These are phyloP conservation scores for Pontederia crassipes DNA, from an alignment of 176 grass and related monocot species.

Conservation along the genomic window DNA sequence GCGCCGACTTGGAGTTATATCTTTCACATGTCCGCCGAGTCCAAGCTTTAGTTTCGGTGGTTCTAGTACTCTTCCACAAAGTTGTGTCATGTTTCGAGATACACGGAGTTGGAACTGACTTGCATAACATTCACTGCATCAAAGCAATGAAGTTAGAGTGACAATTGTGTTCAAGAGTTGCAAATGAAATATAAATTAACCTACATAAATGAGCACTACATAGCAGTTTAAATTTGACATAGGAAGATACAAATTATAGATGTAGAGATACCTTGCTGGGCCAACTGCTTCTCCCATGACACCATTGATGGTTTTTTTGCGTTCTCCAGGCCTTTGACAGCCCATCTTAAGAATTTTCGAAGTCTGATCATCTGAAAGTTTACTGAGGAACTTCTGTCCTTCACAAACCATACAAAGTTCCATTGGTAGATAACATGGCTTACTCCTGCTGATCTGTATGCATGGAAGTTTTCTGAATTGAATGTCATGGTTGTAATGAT, in stretches of 20 bases:
- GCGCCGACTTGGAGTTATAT: slow-evolving; percentile 67
- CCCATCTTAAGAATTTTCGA: slow-evolving; percentile 80
- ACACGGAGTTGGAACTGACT: slow-evolving; percentile 73
- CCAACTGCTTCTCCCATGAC: slow-evolving; percentile 46
- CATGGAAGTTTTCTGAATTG: slow-evolving; percentile 88
- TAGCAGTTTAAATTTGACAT: not conserved
- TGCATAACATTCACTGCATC: slow-evolving; percentile 51
- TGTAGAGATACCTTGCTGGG: slow-evolving; percentile 41
- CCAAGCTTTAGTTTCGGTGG: slow-evolving; percentile 89
- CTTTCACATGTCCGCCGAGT: slow-evolving; percentile 49
- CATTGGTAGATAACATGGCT: slow-evolving; percentile 90
- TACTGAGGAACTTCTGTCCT: slow-evolving; percentile 88
- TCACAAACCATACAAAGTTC: slow-evolving; percentile 85
- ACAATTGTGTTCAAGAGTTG: not conserved
- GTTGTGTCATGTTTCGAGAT: slow-evolving; percentile 79
- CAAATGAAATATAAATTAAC: no score
- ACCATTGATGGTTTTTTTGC: slow-evolving; percentile 71
- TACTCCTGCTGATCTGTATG: slow-evolving; percentile 89
- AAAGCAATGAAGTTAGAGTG: slow-evolving; percentile 23
- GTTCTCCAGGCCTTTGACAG: slow-evolving; percentile 70
- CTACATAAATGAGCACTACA: no score
- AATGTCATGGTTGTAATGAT: slow-evolving; percentile 93
- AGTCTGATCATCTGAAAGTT: slow-evolving; percentile 82
- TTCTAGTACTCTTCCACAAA: slow-evolving; percentile 77
- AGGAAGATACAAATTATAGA: not conserved